Percentiles rank a stretch among this genome's conserved stretches.
Conservation (phyloP, 2,329 filamentous ascomycete genomes). For the Claviceps digitariae region DNA sequence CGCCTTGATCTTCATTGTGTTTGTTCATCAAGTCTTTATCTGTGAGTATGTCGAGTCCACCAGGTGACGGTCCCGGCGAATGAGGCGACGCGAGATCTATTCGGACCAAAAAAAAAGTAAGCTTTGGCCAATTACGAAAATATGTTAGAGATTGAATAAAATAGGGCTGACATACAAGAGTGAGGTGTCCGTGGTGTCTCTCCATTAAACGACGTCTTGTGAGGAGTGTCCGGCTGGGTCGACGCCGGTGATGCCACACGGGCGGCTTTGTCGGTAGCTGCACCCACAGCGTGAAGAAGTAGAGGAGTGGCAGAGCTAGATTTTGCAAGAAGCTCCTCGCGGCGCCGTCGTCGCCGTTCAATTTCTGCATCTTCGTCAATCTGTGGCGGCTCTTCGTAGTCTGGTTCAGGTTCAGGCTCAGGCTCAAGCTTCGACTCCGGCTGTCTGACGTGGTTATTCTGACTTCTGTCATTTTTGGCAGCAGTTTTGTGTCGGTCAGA, state of each 20-base stretch:
- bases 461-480: slow-evolving; percentile 6
- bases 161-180: slow-evolving; percentile 32
- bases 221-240: slow-evolving; percentile 30
- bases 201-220: slow-evolving; percentile 15
- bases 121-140: not conserved
- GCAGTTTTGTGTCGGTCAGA: slow-evolving; percentile 52
- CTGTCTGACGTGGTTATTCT: slow-evolving; percentile 5
- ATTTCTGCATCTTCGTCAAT: slow-evolving; percentile 73
- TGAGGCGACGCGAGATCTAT: slow-evolving; percentile 28
- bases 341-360: slow-evolving; percentile 69
- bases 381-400: slow-evolving; percentile 42
- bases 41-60: slow-evolving; percentile 48
- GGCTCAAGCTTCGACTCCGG: slow-evolving; percentile 14
- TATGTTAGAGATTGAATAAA: not conserved
- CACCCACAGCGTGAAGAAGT: slow-evolving; percentile 59
- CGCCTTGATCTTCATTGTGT: slow-evolving; percentile 28
- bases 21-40: slow-evolving; percentile 55
- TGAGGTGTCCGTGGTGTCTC: slow-evolving; percentile 31
- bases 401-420: slow-evolving; percentile 19
- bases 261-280: slow-evolving; percentile 42
- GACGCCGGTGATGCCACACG: slow-evolving; percentile 40
- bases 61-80: slow-evolving; percentile 35
- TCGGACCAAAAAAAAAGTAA: slow-evolving; percentile 10
- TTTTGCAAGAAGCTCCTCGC: slow-evolving; percentile 76
- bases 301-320: slow-evolving; percentile 62